Evolutionary conservation across 75 land plant species (phyloP).

Genomic region (Sequoia sempervirens): DNA sequence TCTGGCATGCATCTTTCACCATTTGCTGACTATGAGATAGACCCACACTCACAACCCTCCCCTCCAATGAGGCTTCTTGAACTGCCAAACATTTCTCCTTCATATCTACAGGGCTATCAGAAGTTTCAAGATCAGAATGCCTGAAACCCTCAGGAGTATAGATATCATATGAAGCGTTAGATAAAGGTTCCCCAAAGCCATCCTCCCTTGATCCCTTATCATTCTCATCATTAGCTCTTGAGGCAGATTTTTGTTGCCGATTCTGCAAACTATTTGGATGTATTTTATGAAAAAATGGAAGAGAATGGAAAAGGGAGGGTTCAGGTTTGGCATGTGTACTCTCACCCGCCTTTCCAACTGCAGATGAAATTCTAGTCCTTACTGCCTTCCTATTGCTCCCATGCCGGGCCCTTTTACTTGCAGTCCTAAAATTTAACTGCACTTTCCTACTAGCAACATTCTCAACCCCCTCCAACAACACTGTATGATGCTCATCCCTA

Average conservation of each 20-base stretch:
- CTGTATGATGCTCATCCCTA: not conserved
- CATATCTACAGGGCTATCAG: slow-evolving; percentile 11
- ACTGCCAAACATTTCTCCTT: slow-evolving; percentile 4
- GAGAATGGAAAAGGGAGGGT: not conserved
- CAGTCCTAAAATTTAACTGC: slow-evolving; percentile 5
- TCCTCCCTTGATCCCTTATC: not conserved
- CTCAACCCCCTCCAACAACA: not conserved
- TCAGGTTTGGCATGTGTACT: not conserved
- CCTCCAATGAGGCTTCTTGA: slow-evolving; percentile 1
- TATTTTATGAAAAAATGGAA: not conserved
- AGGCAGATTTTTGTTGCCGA: not conserved
- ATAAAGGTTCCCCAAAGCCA: slow-evolving; percentile 6
- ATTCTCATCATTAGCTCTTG: not conserved
- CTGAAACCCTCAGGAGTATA: slow-evolving; percentile 17
- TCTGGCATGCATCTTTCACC: not conserved
- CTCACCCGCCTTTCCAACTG: not conserved
- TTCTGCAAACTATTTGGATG: not conserved
- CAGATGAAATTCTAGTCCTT: slow-evolving; percentile 2
- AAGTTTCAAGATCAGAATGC: slow-evolving; percentile 21
- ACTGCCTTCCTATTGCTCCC: not conserved
- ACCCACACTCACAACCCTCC: not conserved
- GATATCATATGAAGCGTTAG: slow-evolving; percentile 18
- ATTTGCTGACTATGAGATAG: not conserved
- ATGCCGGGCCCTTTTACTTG: slow-evolving; percentile 9
- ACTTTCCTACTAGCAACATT: not conserved